Percentiles rank a stretch among this genome's conserved stretches.
Conservation (phyloP, 2,329 filamentous ascomycete species). For the Pseudogymnoascus pannorum region DNA sequence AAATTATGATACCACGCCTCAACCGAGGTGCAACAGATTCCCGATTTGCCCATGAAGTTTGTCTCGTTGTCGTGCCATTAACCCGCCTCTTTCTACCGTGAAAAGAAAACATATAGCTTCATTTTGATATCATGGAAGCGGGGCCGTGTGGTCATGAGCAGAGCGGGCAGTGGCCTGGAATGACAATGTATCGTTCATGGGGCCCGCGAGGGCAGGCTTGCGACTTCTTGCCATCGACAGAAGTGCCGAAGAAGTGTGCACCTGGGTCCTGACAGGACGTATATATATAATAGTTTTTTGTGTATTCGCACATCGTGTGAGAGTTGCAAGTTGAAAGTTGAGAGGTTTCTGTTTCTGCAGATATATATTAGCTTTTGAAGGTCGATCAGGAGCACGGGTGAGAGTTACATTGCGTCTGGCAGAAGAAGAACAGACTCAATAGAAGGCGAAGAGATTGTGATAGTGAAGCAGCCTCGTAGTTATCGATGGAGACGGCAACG, state of each 20-base stretch:
- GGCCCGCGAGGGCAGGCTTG: slow-evolving; percentile 55
- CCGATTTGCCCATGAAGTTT: not conserved
- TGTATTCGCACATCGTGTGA: slow-evolving; percentile 49
- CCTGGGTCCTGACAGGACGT: slow-evolving; percentile 61
- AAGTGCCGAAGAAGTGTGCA: slow-evolving; percentile 63
- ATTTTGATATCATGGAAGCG: not conserved
- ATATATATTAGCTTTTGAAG: not conserved
- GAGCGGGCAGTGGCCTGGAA: slow-evolving; percentile 54
- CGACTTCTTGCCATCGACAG: slow-evolving; percentile 56
- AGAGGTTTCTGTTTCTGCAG: slow-evolving; percentile 1
- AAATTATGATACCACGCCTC: slow-evolving; percentile 2
- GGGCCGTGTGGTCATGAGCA: slow-evolving; percentile 28
- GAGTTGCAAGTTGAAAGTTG: not conserved
- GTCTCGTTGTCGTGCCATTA: not conserved
- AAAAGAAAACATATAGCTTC: not conserved
- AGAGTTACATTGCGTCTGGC: not conserved
- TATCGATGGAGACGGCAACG: not conserved
- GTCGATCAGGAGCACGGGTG: not conserved
- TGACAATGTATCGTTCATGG: slow-evolving; percentile 67
- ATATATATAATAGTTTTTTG: slow-evolving; percentile 73
- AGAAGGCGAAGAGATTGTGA: not conserved
- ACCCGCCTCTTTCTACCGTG: not conserved
- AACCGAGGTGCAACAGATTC: not conserved
- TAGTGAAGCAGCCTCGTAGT: not conserved
- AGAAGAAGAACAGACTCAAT: not conserved